Conservation (phyloP, 2,329 filamentous ascomycete species). For the Penicillium sp. region DNA sequence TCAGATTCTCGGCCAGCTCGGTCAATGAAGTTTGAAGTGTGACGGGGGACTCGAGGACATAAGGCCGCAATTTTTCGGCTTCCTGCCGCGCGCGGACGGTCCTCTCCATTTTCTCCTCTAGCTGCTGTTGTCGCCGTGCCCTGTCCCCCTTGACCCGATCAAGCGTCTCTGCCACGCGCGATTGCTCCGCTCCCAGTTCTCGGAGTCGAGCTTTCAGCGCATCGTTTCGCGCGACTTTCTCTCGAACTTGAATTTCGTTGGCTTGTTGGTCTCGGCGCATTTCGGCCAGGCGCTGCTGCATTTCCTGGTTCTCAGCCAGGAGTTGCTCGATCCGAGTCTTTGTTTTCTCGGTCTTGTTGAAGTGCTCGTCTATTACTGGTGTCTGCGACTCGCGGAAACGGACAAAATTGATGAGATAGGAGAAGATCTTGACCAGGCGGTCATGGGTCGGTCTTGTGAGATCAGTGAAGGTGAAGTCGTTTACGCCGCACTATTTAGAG, state of each 20-base stretch:
- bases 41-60: slow-evolving; percentile 81
- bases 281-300: slow-evolving; percentile 71
- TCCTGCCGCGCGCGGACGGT: slow-evolving; percentile 69
- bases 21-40: slow-evolving; percentile 74
- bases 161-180: slow-evolving; percentile 72
- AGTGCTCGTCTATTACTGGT: slow-evolving; percentile 81
- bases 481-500: slow-evolving; percentile 66
- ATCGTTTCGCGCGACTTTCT: slow-evolving; percentile 80
- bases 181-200: slow-evolving; percentile 74
- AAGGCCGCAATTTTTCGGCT: slow-evolving; percentile 81
- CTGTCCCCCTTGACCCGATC: slow-evolving; percentile 80
- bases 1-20: slow-evolving; percentile 73
- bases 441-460: slow-evolving; percentile 85
- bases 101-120: slow-evolving; percentile 47
- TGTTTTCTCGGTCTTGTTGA: slow-evolving; percentile 80
- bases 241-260: slow-evolving; percentile 73
- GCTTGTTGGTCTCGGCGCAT: slow-evolving; percentile 73
- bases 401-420: slow-evolving; percentile 97
- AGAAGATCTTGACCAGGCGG: slow-evolving; percentile 89
- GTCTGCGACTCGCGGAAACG: slow-evolving; percentile 93
- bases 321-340: slow-evolving; percentile 83
- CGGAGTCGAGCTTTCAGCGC: slow-evolving; percentile 76
- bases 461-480: slow-evolving; percentile 89
- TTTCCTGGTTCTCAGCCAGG: slow-evolving; percentile 78
- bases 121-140: slow-evolving; percentile 59